Percentiles rank a stretch among this genome's conserved stretches.
Conservation (phyloP, 2,329 filamentous ascomycete species). For the Microdochium trichocladiopsis region DNA sequence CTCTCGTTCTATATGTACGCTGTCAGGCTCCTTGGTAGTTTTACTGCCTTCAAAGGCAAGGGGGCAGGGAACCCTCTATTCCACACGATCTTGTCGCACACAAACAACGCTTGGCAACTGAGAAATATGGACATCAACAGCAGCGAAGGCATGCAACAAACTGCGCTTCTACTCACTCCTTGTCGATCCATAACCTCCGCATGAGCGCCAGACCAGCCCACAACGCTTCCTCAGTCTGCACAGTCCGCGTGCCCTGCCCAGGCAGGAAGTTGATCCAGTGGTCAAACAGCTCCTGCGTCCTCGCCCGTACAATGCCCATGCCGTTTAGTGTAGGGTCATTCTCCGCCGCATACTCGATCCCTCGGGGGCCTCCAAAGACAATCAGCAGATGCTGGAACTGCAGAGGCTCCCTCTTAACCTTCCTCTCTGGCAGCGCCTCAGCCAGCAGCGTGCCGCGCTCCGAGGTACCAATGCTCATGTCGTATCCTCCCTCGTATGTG, state of each 20-base stretch:
- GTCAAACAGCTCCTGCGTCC: constrained; percentile 69
- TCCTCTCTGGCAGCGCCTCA: constrained; percentile 35
- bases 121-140: too few species aligned
- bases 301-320: constrained; percentile 57
- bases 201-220: constrained; percentile 69
- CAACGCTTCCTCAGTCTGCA: constrained; percentile 77
- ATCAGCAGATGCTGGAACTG: constrained; percentile 66
- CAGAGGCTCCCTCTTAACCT: constrained; percentile 18
- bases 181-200: constrained; percentile 43
- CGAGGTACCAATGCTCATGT: constrained; percentile 76
- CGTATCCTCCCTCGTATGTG: constrained; percentile 70
- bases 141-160: neutral
- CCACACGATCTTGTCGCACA: too few species aligned
- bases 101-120: too few species aligned
- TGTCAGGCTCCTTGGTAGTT: too few species aligned
- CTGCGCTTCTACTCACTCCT: neutral
- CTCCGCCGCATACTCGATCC: constrained; percentile 68
- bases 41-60: too few species aligned
- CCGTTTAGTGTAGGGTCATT: constrained; percentile 47
- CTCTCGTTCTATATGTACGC: too few species aligned
- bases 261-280: constrained; percentile 78
- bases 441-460: constrained; percentile 58
- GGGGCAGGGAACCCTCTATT: too few species aligned
- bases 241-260: constrained; percentile 73
- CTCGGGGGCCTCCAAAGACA: constrained; percentile 75